These are phyloP conservation scores for Penicillium sp. DNA, from an alignment of 2,329 filamentous ascomycete species.

Conservation along the genomic window DNA sequence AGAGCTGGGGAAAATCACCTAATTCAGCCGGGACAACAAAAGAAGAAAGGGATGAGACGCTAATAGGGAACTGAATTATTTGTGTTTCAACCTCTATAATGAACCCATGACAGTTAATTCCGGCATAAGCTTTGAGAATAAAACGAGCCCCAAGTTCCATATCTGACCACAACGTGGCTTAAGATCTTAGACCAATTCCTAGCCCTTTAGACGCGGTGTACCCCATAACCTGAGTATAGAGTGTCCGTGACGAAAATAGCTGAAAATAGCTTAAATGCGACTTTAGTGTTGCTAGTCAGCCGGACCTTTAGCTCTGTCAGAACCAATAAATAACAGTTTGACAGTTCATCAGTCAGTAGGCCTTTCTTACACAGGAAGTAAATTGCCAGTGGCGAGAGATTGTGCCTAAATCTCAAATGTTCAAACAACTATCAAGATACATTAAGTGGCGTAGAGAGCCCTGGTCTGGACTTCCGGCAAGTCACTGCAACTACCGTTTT, in stretches of 20 bases:
- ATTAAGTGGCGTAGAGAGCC: constrained; percentile 8
- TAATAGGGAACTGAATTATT: background rate
- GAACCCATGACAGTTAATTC: background rate
- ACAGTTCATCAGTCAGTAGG: constrained; percentile 28
- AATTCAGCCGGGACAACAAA: background rate
- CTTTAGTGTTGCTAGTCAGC: constrained; percentile 25
- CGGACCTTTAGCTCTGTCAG: constrained; percentile 20
- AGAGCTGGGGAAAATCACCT: background rate
- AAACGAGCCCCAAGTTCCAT: background rate
- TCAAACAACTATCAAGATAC: constrained; percentile 14
- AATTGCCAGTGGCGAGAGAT: constrained; percentile 15
- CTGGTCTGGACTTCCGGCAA: constrained; percentile 7
- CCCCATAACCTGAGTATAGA: background rate
- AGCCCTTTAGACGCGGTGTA: constrained; percentile 12
- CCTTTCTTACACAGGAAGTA: constrained; percentile 1
- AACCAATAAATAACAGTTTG: constrained; percentile 20
- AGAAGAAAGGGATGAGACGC: background rate
- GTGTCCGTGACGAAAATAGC: constrained; percentile 33
- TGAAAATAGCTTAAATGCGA: constrained; percentile 30
- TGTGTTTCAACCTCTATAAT: background rate
- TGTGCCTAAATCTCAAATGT: constrained; percentile 2
- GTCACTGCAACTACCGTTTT: constrained; percentile 5
- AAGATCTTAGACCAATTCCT: constrained; percentile 11
- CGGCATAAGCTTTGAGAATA: background rate
- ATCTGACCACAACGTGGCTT: constrained; percentile 19